These are phyloP conservation scores for Mytilinidion resinicola DNA, from an alignment of 495 filamentous ascomycete species.

Conservation along the genomic window DNA sequence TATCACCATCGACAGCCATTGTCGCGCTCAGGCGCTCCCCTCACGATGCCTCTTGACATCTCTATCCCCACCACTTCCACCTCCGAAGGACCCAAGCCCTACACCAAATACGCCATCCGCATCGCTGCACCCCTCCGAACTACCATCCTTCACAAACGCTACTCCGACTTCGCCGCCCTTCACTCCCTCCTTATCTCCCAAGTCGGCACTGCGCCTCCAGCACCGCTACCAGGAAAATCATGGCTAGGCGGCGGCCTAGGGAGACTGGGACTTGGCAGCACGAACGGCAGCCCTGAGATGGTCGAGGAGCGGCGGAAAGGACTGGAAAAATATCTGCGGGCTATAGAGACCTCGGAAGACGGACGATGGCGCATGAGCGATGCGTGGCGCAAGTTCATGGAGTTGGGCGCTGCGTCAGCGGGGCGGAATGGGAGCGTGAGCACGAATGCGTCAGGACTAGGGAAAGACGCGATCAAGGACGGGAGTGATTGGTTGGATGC, in stretches of 20 bases:
- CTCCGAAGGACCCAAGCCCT: constrained; percentile 63
- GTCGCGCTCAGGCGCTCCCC: neutral
- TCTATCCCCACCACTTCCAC: constrained; percentile 19
- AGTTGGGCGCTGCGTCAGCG: constrained; percentile 49
- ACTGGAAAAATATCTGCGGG: constrained; percentile 74
- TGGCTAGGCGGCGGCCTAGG: constrained; percentile 46
- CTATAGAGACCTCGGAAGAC: constrained; percentile 71
- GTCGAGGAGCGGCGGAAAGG: constrained; percentile 71
- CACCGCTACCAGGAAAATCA: constrained; percentile 68
- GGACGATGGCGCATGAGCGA: constrained; percentile 76
- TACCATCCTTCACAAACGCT: constrained; percentile 83
- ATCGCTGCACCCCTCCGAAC: constrained; percentile 79
- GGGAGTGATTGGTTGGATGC: constrained; percentile 82
- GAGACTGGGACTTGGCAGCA: constrained; percentile 40
- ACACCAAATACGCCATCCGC: constrained; percentile 88
- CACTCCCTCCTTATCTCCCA: constrained; percentile 61
- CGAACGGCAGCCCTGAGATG: constrained; percentile 64
- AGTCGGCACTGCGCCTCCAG: constrained; percentile 56
- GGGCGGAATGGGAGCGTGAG: constrained; percentile 37
- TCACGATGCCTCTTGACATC: constrained; percentile 22
- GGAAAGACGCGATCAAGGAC: constrained; percentile 49
- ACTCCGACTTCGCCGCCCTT: constrained; percentile 82
- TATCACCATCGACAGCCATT: neutral
- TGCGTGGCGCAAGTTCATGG: constrained; percentile 82
- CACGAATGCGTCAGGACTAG: constrained; percentile 36